These are phyloP conservation scores for Pleomassaria siparia DNA, from an alignment of 2,329 filamentous ascomycete genomes.

Conservation along the genomic window DNA sequence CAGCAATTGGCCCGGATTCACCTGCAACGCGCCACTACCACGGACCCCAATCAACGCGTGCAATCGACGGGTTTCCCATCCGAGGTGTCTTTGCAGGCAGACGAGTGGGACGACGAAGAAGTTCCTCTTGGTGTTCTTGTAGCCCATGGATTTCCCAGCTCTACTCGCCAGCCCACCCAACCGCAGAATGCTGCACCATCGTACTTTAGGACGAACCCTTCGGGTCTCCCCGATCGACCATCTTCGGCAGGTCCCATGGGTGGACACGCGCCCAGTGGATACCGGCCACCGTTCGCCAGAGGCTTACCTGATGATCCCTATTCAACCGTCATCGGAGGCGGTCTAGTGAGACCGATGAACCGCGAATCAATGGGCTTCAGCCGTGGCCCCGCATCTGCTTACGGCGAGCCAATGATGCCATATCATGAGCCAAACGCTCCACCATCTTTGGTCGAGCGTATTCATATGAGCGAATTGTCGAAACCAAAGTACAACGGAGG, in stretches of 20 bases:
- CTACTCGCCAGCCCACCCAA: constrained; percentile 29
- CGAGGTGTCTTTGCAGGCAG: constrained; percentile 37
- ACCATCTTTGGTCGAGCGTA: constrained; percentile 40
- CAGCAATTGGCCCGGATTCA: constrained; percentile 37
- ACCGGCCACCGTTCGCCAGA: constrained; percentile 39
- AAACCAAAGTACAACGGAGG: constrained; percentile 42
- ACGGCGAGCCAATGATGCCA: constrained; percentile 28
- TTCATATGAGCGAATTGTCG: constrained; percentile 39
- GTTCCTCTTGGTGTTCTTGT: constrained; percentile 42
- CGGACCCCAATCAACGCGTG: constrained; percentile 18
- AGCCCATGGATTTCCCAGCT: constrained; percentile 40
- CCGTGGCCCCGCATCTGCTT: constrained; percentile 35
- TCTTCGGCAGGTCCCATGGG: constrained; percentile 33
- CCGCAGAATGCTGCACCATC: constrained; percentile 36
- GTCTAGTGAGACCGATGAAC: constrained; percentile 33
- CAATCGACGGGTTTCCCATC: constrained; percentile 36
- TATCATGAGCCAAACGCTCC: constrained; percentile 32
- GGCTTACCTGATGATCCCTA: constrained; percentile 40
- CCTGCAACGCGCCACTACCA: constrained; percentile 39
- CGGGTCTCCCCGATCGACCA: constrained; percentile 32
- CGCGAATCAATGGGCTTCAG: constrained; percentile 43
- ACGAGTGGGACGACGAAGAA: constrained; percentile 43
- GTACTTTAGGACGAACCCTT: constrained; percentile 20
- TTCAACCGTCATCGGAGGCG: constrained; percentile 35
- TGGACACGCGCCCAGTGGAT: constrained; percentile 19